Conservation (phyloP, 768 basidiomycete genomes). For the Cystobasidium ongulense region DNA sequence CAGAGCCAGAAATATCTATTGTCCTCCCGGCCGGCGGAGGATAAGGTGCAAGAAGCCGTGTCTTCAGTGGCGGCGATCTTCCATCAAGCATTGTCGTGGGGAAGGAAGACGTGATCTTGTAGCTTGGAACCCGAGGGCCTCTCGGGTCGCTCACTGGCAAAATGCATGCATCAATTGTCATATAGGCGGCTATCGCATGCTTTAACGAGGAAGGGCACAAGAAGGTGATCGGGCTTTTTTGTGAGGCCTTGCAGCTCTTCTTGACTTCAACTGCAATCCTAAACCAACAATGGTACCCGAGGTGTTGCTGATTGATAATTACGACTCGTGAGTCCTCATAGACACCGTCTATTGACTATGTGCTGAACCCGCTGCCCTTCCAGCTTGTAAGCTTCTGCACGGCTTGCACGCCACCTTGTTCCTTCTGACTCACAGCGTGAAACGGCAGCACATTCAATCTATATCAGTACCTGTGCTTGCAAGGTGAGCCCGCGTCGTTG, state of each 20-base stretch:
- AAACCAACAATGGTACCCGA: conserved; percentile 1
- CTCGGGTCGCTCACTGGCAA: too few species aligned
- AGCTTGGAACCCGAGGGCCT: too few species aligned
- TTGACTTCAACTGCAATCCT: not conserved
- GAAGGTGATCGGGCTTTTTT: too few species aligned
- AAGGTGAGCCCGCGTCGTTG: not conserved
- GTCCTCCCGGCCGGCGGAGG: too few species aligned
- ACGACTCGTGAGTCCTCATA: conserved; percentile 16
- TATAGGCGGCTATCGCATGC: too few species aligned
- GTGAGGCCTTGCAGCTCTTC: not conserved
- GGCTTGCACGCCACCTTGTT: not conserved
- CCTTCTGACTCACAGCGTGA: not conserved
- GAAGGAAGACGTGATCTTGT: too few species aligned
- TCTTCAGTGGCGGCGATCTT: too few species aligned
- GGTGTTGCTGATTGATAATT: conserved; percentile 29
- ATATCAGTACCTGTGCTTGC: conserved; percentile 30
- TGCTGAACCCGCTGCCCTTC: not conserved
- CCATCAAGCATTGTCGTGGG: too few species aligned
- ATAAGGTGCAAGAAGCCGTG: too few species aligned
- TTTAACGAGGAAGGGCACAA: too few species aligned
- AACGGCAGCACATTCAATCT: conserved; percentile 25
- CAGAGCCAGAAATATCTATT: too few species aligned
- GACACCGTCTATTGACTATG: not conserved
- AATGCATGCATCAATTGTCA: too few species aligned
- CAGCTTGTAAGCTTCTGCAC: conserved; percentile 10